Evolutionary conservation across 805 yeast genomes (phyloP).

Genomic region (Saccharomycopsis fodiens): DNA sequence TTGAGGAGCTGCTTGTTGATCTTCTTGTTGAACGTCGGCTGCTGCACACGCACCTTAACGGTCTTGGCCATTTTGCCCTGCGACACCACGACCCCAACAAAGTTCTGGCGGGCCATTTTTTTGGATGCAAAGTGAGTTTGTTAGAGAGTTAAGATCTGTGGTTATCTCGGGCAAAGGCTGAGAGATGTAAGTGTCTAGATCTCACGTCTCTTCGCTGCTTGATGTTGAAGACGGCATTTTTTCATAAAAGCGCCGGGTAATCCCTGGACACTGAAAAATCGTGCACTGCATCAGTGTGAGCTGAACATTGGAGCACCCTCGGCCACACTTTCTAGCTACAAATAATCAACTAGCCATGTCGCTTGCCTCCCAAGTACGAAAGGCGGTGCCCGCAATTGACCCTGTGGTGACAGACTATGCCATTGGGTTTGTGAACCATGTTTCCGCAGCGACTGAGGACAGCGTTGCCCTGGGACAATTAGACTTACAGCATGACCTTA

Average conservation of each 20-base stretch:
- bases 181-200: no score
- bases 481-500: slow-evolving; percentile 59
- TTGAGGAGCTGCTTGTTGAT: slow-evolving; percentile 70
- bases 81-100: slow-evolving; percentile 86
- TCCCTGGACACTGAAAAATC: no score
- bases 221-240: not conserved
- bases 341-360: no score
- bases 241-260: not conserved
- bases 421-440: slow-evolving; percentile 80
- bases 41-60: slow-evolving; percentile 84
- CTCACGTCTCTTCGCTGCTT: no score
- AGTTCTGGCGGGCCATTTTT: slow-evolving; percentile 80
- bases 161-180: no score
- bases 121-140: not conserved
- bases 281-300: no score
- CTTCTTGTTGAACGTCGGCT: slow-evolving; percentile 60
- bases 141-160: no score
- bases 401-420: slow-evolving; percentile 84
- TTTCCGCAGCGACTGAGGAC: slow-evolving; percentile 72
- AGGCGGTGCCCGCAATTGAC: slow-evolving; percentile 81
- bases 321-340: no score
- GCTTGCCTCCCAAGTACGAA: slow-evolving; percentile 53
- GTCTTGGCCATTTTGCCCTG: slow-evolving; percentile 97
- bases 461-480: slow-evolving; percentile 71
- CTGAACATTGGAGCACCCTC: no score